Evolutionary conservation across 768 basidiomycete species (phyloP), one percentile per base, ranked within the genome.

Genomic region (Rhodotorula toruloides): DNA sequence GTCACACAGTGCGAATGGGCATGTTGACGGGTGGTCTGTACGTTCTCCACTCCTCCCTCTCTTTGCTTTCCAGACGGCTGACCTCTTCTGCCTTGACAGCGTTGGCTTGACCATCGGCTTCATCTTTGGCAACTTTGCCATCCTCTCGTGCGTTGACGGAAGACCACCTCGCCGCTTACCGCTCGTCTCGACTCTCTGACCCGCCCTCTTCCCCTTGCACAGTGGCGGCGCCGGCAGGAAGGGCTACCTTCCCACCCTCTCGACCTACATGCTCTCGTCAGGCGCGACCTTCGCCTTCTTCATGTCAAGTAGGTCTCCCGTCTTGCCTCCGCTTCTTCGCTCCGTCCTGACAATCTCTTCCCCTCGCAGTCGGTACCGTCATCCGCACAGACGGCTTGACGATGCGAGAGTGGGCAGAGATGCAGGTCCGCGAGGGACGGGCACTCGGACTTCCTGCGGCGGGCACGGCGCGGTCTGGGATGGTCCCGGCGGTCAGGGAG

Each of bases 271-370:
- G 96, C 84, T 97, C 36, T 90, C 90, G 74, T 98, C 94, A 73
- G 94, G 90, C 10, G 93, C 93, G 13, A 96, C 94, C 0, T 98
- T 99, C 78, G 87, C 87, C 5, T 97, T 97, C 81, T 98, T 98
- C 86, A 86, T 98, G 67, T 85, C 91, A 46, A 90, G 96, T 75
- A 89, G 37, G 91, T 93, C 75, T 74, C 85, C 75, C 8, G 44
- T 32, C 65, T 29, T 29, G 47, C 58, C 47, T 60, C 58, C 68
- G 58, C 29, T 37, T 13, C 14, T 52, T 55, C 49, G 34, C 55
- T 53, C 65, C 36, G 12, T 40, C 22, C 44, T 40, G n/a, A 14
- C 40, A 9, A 22, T 25, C 46, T 39, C 25, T 12, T 31, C n/a
- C 43, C 16, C 47, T 3, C 34, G 3, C 55, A 67, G 63, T 67